phyloP scores from a whole-genome alignment of 164 flowering plant species.

The Macadamia integrifolia region DNA sequence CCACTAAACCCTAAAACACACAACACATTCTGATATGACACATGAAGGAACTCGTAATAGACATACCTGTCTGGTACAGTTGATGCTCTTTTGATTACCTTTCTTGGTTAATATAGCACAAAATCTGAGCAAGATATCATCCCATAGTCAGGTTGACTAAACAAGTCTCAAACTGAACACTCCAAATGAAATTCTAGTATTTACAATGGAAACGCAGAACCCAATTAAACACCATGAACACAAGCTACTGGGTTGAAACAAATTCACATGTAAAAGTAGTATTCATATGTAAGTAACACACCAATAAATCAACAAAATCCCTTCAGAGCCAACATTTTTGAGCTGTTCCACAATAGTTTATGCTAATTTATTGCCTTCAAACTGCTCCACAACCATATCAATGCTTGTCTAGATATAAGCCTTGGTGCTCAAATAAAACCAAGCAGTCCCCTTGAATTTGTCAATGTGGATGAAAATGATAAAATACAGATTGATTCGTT shows the following conservation, averaged over 20 bases:
- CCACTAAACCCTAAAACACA: too few relatives aligned
- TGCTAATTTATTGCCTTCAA: neutral
- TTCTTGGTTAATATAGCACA: too few relatives aligned
- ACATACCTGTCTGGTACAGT: too few relatives aligned
- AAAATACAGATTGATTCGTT: neutral
- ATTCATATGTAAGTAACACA: neutral
- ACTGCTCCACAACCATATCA: neutral
- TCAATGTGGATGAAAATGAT: neutral
- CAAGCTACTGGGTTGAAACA: neutral
- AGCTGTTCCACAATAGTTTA: too few relatives aligned
- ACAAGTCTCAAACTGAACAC: too few relatives aligned
- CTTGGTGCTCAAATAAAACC: neutral
- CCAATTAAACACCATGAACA: neutral
- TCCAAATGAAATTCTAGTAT: too few relatives aligned
- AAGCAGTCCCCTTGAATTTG: neutral
- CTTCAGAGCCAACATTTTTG: too few relatives aligned
- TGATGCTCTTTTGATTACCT: too few relatives aligned
- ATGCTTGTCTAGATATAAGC: neutral
- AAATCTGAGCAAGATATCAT: too few relatives aligned
- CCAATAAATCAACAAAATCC: neutral
- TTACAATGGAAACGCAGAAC: neutral
- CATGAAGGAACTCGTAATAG: too few relatives aligned
- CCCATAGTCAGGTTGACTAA: too few relatives aligned
- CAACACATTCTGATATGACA: too few relatives aligned
- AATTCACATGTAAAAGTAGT: neutral